Base-by-base conservation (phyloP, 306 rosid genomes). In the Vigna mungo region DNA sequence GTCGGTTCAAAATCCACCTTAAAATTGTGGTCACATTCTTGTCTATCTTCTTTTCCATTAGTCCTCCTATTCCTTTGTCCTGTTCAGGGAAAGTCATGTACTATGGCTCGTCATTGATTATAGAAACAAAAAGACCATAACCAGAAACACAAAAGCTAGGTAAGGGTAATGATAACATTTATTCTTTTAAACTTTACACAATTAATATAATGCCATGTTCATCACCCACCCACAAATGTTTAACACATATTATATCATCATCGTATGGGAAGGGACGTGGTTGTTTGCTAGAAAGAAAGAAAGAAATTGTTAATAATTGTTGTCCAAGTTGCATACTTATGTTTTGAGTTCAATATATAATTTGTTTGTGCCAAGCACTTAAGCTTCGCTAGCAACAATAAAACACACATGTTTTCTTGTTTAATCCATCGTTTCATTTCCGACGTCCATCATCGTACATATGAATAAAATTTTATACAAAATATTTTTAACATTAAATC, bases 1-100 rank as follows among this genome's bases (percentile, higher is more conserved):
- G 78, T 39, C 64, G 73, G 82, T 62, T 71, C 78, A 79, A 60
- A 20, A 27, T 56, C 72, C 65, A 60, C 71, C 71, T 44, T 48
- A 18, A 34, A 78, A 47, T 15, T 8, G 63, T 34, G 75, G 77
- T 79, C 83, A 62, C 67, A 39, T 78, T 78, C 58, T 62, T 18
- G 52, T 62, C 1, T 58, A 43, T 55, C 27, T 41, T 56, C 18
- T 58, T 18, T 44, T 46, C 2, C 12, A 20, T 25, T 66, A 68
- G 12, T 23, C 53, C 49, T 61, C 51, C 17, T 3, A 36, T 44
- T 1, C 48, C 34, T 30, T 61, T 67, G 49, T 32, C 37, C 37
- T 61, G 15, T 32, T 34, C 49, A 32, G 62, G 18, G 17, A 74
- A 17, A 59, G 17, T 9, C 53, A 49, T 27, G n/a, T 3, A 69